Percentiles rank a stretch among this genome's conserved stretches.
Evolutionary conservation across 306 rosid genomes (phyloP).

Genomic region (Inga leiocalycina): DNA sequence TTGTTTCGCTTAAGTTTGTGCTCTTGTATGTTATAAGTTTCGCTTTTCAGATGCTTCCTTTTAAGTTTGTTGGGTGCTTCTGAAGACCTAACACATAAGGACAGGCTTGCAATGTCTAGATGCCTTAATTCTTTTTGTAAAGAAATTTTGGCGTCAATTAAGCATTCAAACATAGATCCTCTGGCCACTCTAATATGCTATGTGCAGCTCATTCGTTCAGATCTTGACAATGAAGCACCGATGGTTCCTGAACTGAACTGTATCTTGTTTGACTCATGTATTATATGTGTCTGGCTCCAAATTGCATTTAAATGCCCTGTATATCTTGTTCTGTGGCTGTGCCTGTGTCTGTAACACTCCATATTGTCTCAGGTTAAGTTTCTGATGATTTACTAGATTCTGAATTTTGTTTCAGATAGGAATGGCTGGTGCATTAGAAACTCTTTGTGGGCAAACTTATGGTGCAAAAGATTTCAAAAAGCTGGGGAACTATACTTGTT

Average conservation of each 20-base stretch:
- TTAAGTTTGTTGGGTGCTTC: background rate
- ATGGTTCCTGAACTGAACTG: background rate
- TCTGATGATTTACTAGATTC: constrained; percentile 20
- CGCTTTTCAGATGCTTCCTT: background rate
- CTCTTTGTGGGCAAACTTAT: constrained; percentile 63
- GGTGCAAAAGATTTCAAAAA: constrained; percentile 56
- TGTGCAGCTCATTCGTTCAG: background rate
- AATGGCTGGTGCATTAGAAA: constrained; percentile 72
- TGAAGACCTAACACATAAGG: background rate
- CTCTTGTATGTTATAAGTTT: background rate
- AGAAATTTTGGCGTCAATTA: background rate
- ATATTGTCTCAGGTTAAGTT: background rate
- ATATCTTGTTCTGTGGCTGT: background rate
- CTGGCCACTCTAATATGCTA: background rate
- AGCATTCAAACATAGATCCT: background rate
- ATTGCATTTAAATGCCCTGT: background rate
- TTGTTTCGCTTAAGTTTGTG: background rate
- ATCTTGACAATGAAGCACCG: background rate
- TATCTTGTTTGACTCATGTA: background rate
- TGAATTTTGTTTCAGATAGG: constrained; percentile 46
- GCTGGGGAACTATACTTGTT: constrained; percentile 53
- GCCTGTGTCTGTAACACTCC: background rate
- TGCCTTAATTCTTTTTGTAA: background rate
- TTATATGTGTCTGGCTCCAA: background rate
- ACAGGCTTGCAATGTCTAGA: background rate